These are phyloP conservation scores for Venturia effusa DNA, from an alignment of 2,329 filamentous ascomycete species.

Conservation along the genomic window DNA sequence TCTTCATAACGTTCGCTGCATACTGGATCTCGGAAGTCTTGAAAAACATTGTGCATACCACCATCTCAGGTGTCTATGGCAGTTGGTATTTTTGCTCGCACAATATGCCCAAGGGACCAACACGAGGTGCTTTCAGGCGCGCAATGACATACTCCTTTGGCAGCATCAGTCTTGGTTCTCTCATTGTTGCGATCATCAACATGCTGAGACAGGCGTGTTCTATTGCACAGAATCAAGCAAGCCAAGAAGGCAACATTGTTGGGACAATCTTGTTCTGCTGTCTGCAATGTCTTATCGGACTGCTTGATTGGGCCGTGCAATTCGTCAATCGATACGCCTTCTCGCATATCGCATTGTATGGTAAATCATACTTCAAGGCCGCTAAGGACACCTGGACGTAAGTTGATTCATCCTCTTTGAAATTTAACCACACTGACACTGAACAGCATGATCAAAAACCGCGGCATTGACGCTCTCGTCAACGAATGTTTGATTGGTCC, in stretches of 20 bases:
- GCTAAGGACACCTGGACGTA: slow-evolving; percentile 79
- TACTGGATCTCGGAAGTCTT: slow-evolving; percentile 93
- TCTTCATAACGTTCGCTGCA: slow-evolving; percentile 54
- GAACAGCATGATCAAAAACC: slow-evolving; percentile 68
- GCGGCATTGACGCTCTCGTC: slow-evolving; percentile 79
- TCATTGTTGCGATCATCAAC: slow-evolving; percentile 81
- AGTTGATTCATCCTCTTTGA: slow-evolving; percentile 17
- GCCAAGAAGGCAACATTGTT: slow-evolving; percentile 57
- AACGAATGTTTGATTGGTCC: slow-evolving; percentile 68
- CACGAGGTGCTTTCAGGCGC: slow-evolving; percentile 70
- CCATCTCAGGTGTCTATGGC: slow-evolving; percentile 79
- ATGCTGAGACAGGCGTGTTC: slow-evolving; percentile 72
- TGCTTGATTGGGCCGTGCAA: slow-evolving; percentile 76
- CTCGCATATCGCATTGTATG: slow-evolving; percentile 85
- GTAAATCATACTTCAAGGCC: slow-evolving; percentile 73
- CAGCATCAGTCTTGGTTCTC: slow-evolving; percentile 74
- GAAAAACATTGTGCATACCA: slow-evolving; percentile 87
- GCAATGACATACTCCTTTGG: slow-evolving; percentile 87
- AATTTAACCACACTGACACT: neutral
- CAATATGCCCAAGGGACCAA: slow-evolving; percentile 64
- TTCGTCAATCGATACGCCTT: slow-evolving; percentile 92
- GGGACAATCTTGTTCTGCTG: slow-evolving; percentile 60
- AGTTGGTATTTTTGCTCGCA: slow-evolving; percentile 78
- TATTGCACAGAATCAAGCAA: slow-evolving; percentile 57
- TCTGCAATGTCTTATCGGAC: slow-evolving; percentile 61